These are phyloP conservation scores for Jaltomata sinuosa DNA, from an alignment of 257 asterid genomes.

Conservation along the genomic window DNA sequence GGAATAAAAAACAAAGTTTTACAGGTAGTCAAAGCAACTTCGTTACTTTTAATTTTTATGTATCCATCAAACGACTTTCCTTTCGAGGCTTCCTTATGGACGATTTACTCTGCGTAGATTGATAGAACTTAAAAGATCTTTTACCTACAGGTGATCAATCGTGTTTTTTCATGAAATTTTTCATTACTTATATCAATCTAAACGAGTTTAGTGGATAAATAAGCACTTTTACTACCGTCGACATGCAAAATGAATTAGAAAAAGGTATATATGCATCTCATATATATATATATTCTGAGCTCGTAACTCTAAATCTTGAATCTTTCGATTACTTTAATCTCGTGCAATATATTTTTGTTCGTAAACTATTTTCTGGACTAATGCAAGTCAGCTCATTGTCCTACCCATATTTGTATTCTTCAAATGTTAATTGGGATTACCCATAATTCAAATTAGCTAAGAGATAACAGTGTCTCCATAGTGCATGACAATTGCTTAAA, in stretches of 20 bases:
- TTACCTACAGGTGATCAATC: no score
- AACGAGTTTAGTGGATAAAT: neutral
- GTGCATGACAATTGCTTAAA: conserved; percentile 1
- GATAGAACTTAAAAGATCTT: no score
- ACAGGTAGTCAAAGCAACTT: neutral
- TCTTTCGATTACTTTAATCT: neutral
- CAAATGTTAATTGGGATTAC: neutral
- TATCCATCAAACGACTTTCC: no score
- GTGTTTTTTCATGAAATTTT: no score
- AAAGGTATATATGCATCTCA: neutral
- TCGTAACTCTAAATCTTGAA: neutral
- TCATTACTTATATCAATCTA: neutral
- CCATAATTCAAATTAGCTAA: neutral
- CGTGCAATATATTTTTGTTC: neutral
- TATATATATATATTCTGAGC: neutral
- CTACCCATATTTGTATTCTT: neutral
- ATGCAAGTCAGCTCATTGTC: neutral
- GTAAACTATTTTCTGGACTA: neutral
- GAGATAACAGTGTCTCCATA: neutral
- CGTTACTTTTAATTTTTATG: no score
- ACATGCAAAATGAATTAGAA: neutral
- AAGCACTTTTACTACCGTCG: neutral
- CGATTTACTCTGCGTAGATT: no score
- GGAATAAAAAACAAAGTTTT: neutral
- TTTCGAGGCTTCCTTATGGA: no score